Percentiles rank a stretch among this genome's conserved stretches.
phyloP scores from a whole-genome alignment of 2,329 filamentous ascomycete species.

The Chrysoporthe puriensis region DNA sequence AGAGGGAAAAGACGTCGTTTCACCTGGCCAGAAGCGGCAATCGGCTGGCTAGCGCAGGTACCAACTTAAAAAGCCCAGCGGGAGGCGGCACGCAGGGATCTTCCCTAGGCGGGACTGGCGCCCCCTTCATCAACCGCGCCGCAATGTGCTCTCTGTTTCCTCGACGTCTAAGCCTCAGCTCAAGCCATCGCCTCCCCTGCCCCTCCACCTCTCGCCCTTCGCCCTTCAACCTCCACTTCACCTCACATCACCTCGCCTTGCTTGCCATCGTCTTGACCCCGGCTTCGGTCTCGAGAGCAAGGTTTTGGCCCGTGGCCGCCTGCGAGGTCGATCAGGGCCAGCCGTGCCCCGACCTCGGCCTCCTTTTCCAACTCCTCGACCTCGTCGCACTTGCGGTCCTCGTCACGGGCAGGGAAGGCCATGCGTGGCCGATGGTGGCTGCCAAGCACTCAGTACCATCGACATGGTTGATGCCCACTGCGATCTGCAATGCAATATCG shows the following conservation, averaged over 20 bases:
- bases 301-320: too few species aligned
- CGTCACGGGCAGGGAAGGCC: too few species aligned
- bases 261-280: too few species aligned
- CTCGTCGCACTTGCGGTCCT: too few species aligned
- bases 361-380: too few species aligned
- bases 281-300: too few species aligned
- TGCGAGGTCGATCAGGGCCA: background rate
- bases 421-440: background rate
- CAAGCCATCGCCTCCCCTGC: background rate
- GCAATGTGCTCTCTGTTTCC: background rate
- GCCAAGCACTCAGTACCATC: background rate
- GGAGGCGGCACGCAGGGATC: background rate
- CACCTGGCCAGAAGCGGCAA: conserved; percentile 4
- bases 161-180: background rate
- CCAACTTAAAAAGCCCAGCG: conserved; percentile 6
- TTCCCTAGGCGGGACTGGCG: too few species aligned
- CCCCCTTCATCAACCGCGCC: conserved; percentile 5
- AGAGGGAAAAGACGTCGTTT: background rate
- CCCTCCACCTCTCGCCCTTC: background rate
- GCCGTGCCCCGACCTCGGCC: too few species aligned
- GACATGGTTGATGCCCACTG: background rate
- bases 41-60: conserved; percentile 5
- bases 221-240: background rate
- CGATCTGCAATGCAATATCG: conserved; percentile 7
- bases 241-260: too few species aligned